A percentile compares a stretch with the other conserved stretches of the same genome.
Conservation (phyloP, 73 alveolate species). For the Paraurostyla sp. region DNA sequence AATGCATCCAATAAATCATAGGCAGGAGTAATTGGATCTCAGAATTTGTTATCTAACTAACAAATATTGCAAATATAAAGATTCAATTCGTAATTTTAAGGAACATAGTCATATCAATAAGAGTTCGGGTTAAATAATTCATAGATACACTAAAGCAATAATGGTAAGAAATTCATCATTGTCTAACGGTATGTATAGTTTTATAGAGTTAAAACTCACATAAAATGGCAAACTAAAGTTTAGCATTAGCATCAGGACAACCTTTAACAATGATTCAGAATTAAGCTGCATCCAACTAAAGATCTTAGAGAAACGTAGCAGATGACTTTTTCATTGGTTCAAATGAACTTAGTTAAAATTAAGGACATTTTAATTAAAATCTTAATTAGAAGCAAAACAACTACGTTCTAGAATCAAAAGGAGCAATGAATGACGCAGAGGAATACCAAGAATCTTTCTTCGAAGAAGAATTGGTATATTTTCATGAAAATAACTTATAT, state of each 20-base stretch:
- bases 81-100: neutral
- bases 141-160: no score
- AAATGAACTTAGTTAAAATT: no score
- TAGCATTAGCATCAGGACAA: no score
- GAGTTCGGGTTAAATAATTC: no score
- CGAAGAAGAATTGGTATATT: neutral
- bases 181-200: neutral
- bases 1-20: no score
- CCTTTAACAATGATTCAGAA: neutral
- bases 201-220: neutral
- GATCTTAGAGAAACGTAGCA: neutral
- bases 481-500: neutral
- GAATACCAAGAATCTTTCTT: neutral
- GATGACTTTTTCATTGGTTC: slow-evolving; percentile 34
- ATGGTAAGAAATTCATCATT: no score
- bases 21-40: no score
- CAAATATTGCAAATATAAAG: neutral
- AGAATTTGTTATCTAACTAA: neutral
- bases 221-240: neutral
- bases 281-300: neutral
- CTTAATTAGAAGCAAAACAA: no score
- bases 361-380: no score
- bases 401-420: no score
- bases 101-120: no score
- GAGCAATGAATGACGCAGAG: neutral